Evolutionary conservation across 2,329 filamentous ascomycete species (phyloP), one percentile per base, ranked within the genome.

Genomic region (Ophiostoma perfectum): DNA sequence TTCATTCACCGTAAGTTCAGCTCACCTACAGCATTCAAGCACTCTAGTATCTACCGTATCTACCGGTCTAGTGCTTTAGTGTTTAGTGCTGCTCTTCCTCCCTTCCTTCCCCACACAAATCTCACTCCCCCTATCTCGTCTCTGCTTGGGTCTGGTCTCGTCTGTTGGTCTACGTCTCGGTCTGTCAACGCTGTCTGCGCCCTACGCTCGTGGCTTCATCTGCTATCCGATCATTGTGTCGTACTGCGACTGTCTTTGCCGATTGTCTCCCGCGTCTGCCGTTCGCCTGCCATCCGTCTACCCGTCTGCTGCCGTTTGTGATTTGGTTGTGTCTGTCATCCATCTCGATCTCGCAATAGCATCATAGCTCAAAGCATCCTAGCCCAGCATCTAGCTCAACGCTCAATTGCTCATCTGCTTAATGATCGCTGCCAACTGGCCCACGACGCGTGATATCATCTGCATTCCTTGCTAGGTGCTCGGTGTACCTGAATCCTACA

Each of bases 11-110:
- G 44, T 78, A 78, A 77, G 77, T 79, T 18, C 7, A 38, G 39
- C n/a, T 18, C 9, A 11, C 5, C 62, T 45, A 27, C 5, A 55
- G n/a, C 49, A 18, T 27, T 7, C n/a, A 14, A 27, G 27, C 27
- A 27, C 2, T 5, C n/a, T 1, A 60, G 9, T 4, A 60, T 39
- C 27, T 27, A 27, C 2, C 1, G 27, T 27, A 27, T 27, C 42
- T 70, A 75, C 73, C 75, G 81, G n/a, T 77, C 64, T 52, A 77
- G 78, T 81, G 79, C 36, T 60, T 38, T 42, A 2, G 9, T 27
- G 36, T 14, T 42, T 27, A 27, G 27, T 27, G 27, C 27, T 16
- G 52, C 45, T 62, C 65, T 55, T 63, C 66, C 55, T 63, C 65
- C 55, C 55, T 63, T 58, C 12, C 45, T 69, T 66, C 65, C 49